phyloP scores from a whole-genome alignment of 2,329 filamentous ascomycete genomes.

The Fusarium burgessii region DNA sequence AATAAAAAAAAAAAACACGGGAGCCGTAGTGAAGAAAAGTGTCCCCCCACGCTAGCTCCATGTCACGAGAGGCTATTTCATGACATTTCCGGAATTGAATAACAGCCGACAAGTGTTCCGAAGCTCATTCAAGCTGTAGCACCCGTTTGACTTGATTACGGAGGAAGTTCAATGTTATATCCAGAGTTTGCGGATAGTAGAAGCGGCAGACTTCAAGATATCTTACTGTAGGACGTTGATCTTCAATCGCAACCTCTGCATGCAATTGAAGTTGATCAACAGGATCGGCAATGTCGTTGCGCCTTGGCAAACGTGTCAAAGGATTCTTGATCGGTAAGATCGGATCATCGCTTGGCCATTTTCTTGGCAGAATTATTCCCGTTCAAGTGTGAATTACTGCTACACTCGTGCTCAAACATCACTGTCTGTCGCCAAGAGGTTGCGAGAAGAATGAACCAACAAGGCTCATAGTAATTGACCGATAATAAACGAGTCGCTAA shows the following conservation, averaged over 20 bases:
- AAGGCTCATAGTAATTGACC: neutral
- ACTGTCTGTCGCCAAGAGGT: constrained; percentile 13
- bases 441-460: neutral
- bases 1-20: neutral
- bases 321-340: constrained; percentile 24
- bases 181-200: neutral
- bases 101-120: neutral
- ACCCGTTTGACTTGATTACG: neutral
- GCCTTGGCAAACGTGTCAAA: constrained; percentile 12
- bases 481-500: constrained; percentile 19
- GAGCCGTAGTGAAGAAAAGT: neutral
- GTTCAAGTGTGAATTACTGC: neutral
- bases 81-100: neutral
- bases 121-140: neutral
- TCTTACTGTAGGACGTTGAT: neutral
- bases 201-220: neutral
- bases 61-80: neutral
- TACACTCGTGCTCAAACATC: neutral
- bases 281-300: constrained; percentile 11
- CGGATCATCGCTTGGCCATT: constrained; percentile 4
- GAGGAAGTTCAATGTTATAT: neutral
- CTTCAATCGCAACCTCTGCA: neutral
- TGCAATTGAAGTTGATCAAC: constrained; percentile 1
- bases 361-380: constrained; percentile 22
- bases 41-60: neutral